Conservation (phyloP, 1,139 yeast species). For the Pneumocystis wakefieldiae region DNA sequence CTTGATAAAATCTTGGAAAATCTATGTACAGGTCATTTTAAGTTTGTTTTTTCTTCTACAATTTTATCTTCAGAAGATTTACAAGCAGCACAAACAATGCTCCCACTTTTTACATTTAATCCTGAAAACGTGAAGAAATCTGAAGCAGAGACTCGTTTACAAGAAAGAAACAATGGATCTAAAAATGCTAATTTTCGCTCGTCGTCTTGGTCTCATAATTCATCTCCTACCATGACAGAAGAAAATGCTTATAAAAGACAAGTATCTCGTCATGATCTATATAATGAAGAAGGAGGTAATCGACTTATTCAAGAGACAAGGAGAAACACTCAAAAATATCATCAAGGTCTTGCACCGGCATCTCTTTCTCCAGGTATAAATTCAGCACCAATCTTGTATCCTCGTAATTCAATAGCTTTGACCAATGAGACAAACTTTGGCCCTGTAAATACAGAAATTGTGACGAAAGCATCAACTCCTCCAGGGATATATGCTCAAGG, state of each 20-base stretch:
- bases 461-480: neutral
- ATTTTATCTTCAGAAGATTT: constrained; percentile 25
- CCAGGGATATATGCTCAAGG: neutral
- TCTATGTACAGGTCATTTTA: constrained; percentile 22
- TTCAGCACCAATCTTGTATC: neutral
- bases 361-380: neutral
- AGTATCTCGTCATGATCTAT: neutral
- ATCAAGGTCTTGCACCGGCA: neutral
- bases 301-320: neutral
- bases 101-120: constrained; percentile 30
- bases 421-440: neutral
- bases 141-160: neutral
- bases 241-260: neutral
- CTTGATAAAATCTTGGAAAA: constrained; percentile 24
- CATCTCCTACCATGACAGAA: neutral
- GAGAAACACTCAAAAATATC: neutral
- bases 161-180: neutral
- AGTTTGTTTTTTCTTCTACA: constrained; percentile 24
- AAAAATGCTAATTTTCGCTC: neutral
- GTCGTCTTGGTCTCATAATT: neutral
- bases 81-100: constrained; percentile 21
- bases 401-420: neutral
- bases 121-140: neutral
- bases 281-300: neutral
- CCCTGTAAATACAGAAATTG: neutral